Percentiles rank a stretch among this genome's conserved stretches.
These are phyloP conservation scores for Colletotrichum plurivorum DNA, from an alignment of 2,329 filamentous ascomycete genomes.

Conservation along the genomic window DNA sequence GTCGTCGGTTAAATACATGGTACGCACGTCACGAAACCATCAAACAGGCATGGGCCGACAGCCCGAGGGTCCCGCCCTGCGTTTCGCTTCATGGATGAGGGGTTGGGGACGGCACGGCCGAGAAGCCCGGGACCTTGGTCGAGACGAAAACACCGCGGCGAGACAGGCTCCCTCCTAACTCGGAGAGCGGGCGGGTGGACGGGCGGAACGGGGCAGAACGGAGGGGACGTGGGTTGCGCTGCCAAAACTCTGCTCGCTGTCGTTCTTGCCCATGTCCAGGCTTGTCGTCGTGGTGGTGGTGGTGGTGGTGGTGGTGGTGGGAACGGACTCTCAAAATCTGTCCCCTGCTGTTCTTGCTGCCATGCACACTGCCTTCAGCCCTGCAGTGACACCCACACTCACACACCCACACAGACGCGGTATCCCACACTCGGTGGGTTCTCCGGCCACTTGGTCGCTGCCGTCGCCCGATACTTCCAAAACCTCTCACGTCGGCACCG, in stretches of 20 bases:
- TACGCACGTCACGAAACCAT: no score
- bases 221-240: slow-evolving; percentile 12
- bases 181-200: slow-evolving; percentile 19
- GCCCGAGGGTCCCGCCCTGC: slow-evolving; percentile 16
- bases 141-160: background rate
- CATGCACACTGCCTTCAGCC: slow-evolving; percentile 17
- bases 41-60: no score
- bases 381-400: background rate
- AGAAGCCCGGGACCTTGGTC: slow-evolving; percentile 12
- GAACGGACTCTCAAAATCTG: no score
- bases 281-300: no score
- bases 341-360: background rate
- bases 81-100: slow-evolving; percentile 29
- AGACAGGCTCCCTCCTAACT: slow-evolving; percentile 16
- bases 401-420: no score
- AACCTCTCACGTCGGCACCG: slow-evolving; percentile 22
- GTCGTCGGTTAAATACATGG: no score
- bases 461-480: slow-evolving; percentile 19
- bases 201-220: slow-evolving; percentile 12
- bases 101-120: slow-evolving; percentile 5
- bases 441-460: slow-evolving; percentile 20
- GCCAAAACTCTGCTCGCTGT: slow-evolving; percentile 16
- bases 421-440: background rate
- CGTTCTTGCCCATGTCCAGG: slow-evolving; percentile 2
- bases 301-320: no score